Evolutionary conservation across 2,329 filamentous ascomycete genomes (phyloP), one percentile per base, ranked within the genome.

Genomic region (Cladosporium sp.): DNA sequence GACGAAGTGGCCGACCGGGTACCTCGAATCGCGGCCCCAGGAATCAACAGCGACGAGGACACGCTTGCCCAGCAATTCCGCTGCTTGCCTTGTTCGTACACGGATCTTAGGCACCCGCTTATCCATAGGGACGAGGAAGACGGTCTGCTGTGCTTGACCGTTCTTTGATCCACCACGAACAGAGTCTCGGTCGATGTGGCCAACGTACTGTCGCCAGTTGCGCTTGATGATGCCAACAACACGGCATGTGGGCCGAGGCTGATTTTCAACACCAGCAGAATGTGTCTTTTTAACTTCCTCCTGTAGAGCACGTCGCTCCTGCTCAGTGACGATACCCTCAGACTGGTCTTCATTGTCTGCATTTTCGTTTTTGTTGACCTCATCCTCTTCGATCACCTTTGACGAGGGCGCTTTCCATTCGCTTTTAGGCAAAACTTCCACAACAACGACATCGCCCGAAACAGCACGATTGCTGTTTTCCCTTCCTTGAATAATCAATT

Each of bases 141-240:
- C 92, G 15, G 85, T 95, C 71, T 97, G 92, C 71, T 95, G 91
- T 67, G 89, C 89, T 60, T 92, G 84, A 30, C 90, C 91, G 66
- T 92, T 88, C 61, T 86, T 88, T 1, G 84, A 84, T 3, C 86
- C 84, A 55, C 87, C 84, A 68, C 87, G 88, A 51, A 92, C 88
- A 1, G 92, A 95, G 11, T 89, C 90, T 52, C 88, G 87, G 71
- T 99, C 94, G 59, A 99, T 88, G 70, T 97, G 92, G 2, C 94
- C 94, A 62, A 99, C 94, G 67, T 97, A 97, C 74, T 97, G 95
- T 61, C 94, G 84, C 94, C 94, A 99, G 73, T 97, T 97, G 55
- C 94, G 86, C 76, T 96, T 97, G 71, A 96, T 85, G 22, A 97
- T 82, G 50, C 94, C 94, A 6, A 97, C 91, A 12, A 99, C 89